Percentiles rank a stretch among this genome's conserved stretches.
Evolutionary conservation across 2,329 filamentous ascomycete genomes (phyloP).

Genomic region (Pseudocercospora musae): DNA sequence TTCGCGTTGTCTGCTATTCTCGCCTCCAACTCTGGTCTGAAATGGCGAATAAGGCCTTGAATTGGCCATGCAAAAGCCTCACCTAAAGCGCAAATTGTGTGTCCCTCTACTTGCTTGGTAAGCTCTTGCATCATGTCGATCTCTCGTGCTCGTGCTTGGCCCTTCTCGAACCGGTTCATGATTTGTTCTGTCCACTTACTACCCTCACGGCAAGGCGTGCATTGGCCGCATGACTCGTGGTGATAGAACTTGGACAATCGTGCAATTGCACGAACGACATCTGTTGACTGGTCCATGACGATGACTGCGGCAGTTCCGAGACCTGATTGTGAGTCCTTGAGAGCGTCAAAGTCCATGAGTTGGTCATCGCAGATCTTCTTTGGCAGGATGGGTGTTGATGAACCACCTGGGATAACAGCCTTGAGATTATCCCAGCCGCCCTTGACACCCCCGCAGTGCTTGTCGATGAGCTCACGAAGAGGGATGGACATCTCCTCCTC

Average conservation of each 20-base stretch:
- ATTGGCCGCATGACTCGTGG: conserved; percentile 97
- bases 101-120: conserved; percentile 98
- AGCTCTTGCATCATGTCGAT: conserved; percentile 99
- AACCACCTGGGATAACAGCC: conserved; percentile 92
- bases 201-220: conserved; percentile 98
- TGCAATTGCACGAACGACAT: conserved; percentile 90
- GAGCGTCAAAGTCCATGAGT: conserved; percentile 96
- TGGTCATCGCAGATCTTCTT: conserved; percentile 89
- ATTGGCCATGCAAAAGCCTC: conserved; percentile 99
- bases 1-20: conserved; percentile 78
- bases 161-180: conserved; percentile 93
- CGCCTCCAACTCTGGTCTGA: conserved; percentile 91
- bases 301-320: conserved; percentile 96
- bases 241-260: conserved; percentile 95
- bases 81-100: conserved; percentile 96
- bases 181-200: conserved; percentile 99
- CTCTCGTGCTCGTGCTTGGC: conserved; percentile 81
- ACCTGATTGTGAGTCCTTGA: conserved; percentile 97
- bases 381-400: conserved; percentile 91
- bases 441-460: conserved; percentile 93
- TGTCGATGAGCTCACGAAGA: conserved; percentile 91
- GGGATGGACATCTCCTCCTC: conserved; percentile 99
- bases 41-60: conserved; percentile 96
- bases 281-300: conserved; percentile 97
- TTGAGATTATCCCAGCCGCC: conserved; percentile 98